Percentiles rank a stretch among this genome's conserved stretches.
Conservation (phyloP, 208 protist genomes). For the Trypanosoma melophagium region DNA sequence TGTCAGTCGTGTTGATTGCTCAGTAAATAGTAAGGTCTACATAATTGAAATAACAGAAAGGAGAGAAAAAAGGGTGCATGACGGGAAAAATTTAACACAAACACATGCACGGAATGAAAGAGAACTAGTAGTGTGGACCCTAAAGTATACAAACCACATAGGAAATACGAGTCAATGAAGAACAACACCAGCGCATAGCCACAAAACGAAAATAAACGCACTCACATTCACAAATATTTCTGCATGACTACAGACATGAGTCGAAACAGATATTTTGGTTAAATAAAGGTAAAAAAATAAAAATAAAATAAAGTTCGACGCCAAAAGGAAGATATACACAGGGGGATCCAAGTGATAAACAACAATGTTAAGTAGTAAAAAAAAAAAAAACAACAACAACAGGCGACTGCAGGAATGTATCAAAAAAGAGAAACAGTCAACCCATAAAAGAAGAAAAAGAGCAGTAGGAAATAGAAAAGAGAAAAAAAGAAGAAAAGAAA, state of each 20-base stretch:
- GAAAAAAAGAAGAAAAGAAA: constrained; percentile 1
- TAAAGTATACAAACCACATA: no score
- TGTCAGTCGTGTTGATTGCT: no score
- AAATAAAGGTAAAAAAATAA: neutral
- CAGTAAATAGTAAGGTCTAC: neutral
- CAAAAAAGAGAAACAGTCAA: constrained; percentile 3
- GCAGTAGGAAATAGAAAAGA: neutral
- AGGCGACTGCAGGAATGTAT: neutral
- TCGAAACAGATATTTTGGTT: neutral
- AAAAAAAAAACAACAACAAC: constrained; percentile 2
- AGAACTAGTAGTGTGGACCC: neutral
- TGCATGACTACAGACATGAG: neutral
- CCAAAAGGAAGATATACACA: neutral
- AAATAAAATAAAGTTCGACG: neutral
- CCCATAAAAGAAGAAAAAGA: neutral
- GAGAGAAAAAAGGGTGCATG: neutral
- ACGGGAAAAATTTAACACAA: constrained; percentile 2
- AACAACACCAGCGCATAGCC: no score
- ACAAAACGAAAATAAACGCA: no score
- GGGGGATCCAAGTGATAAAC: neutral
- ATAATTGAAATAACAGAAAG: neutral
- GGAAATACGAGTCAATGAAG: no score
- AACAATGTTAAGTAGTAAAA: neutral
- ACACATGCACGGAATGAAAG: neutral
- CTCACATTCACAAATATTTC: neutral